Base-by-base conservation (phyloP, 805 yeast genomes). In the Suhomyces emberorum region DNA sequence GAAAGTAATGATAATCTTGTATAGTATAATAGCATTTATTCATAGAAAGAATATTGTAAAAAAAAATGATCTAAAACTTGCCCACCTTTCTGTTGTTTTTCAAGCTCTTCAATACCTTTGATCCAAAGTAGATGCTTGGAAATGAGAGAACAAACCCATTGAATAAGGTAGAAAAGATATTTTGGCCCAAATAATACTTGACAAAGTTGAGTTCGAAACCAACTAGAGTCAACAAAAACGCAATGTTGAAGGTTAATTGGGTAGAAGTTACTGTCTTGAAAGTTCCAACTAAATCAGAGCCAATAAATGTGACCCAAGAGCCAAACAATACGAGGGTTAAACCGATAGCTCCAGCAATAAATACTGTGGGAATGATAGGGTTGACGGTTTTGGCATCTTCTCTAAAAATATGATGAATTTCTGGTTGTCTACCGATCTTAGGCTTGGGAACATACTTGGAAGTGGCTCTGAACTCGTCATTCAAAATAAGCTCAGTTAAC, bases 361-460 rank as follows among this genome's bases (percentile, higher is more conserved):
- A 81, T 1, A 70, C 46, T 7, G 70, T 43, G 2, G 89, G 81
- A 16, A 83, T 44, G 2, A 68, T 42, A 7, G 76, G 59, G 37
- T 74, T 63, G 9, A 76, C 79, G 23, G 80, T 75, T 22, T 58
- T 58, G 15, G 79, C 77, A n/a, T 73, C 74, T 3, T 60, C 55
- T 37, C 68, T 70, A 65, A 87, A 88, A 24, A 61, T 54, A 57
- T 85, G 88, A 44, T 57, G 58, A 45, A 87, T 82, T 59, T 82
- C 88, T 2, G 80, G 76, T 52, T 70, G 57, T 10, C 72, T 55
- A 2, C 73, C 82, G 38, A 70, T 59, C 46, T 73, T 63, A 15
- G 70, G 44, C 39, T 52, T 44, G 6, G 32, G 32, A 15, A 37
- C 36, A 44, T 59, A 55, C 15, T 47, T 44, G 21, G 57, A 47